These are phyloP conservation scores for Primulina eburnea DNA, from an alignment of 257 asterid genomes.

Conservation along the genomic window DNA sequence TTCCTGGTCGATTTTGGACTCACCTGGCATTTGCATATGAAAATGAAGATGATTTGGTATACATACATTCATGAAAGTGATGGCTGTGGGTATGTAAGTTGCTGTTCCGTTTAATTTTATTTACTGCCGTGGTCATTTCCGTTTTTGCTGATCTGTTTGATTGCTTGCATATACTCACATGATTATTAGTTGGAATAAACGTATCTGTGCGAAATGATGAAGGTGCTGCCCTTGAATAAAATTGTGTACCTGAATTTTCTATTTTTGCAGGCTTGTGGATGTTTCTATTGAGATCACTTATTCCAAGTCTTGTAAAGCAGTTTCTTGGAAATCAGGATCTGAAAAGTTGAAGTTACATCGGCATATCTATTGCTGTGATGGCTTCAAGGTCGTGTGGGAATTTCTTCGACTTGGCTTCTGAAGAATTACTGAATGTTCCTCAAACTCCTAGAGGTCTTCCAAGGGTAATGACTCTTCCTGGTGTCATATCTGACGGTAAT, in stretches of 20 bases:
- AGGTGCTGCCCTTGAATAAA: conserved; percentile 6
- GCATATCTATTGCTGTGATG: conserved; percentile 37
- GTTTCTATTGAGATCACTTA: conserved; percentile 5
- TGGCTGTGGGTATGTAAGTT: neutral
- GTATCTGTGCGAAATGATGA: neutral
- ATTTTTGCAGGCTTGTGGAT: conserved; percentile 27
- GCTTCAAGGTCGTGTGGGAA: conserved; percentile 61
- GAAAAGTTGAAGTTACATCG: neutral
- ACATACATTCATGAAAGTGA: neutral
- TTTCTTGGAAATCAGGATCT: conserved; percentile 19
- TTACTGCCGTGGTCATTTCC: conserved; percentile 3
- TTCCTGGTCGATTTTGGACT: conserved; percentile 1
- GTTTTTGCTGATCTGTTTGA: neutral
- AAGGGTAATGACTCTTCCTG: conserved; percentile 70
- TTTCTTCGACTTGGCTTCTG: conserved; percentile 68
- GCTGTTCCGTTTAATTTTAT: neutral
- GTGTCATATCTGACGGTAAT: conserved; percentile 57
- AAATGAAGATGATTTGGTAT: neutral
- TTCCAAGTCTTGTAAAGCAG: conserved; percentile 24
- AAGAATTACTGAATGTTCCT: conserved; percentile 50
- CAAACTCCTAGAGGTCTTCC: conserved; percentile 76
- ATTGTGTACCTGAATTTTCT: conserved; percentile 9
- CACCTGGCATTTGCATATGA: neutral
- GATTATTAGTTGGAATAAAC: conserved; percentile 3
- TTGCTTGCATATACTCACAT: conserved; percentile 11